Evolutionary conservation across 257 asterid species (phyloP), one percentile per base, ranked within the genome.

Genomic region (Handroanthus guayacan): DNA sequence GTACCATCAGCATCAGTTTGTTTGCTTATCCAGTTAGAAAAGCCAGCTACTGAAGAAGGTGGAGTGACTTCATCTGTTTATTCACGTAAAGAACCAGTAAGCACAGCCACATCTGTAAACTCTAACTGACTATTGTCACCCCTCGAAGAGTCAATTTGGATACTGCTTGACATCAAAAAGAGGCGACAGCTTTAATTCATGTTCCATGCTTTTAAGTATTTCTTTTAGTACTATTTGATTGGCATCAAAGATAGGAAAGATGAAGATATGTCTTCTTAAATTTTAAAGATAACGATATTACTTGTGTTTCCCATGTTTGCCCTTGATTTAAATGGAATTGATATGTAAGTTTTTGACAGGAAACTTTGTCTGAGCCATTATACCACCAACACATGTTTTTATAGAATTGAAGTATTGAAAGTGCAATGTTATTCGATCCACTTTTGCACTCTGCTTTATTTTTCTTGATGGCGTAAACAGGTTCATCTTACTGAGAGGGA

Each of bases 81-180:
- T 88, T 95, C 98, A 57, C 97, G 97, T 75, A 95, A 95, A 89
- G 99, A 95, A 83, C 98, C 99, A 50, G 99, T 95, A 89, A 93
- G 97, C 75, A 55, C 79, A 63, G 17, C 58, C 57, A 63, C 62
- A 75, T 70, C 67, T 71, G 34, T 70, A 58, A 58, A 25, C 75
- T 48, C 20, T 55, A 74, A 69, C 75, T 74, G 54, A 60, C 18
- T 50, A 72, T 75, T 70, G 63, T 63, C 51, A 69, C 60, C 74
- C 71, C 56, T 62, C 52, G 47, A 54, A 75, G 55, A 51, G 57
- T 36, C 9, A 25, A 47, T 51, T 54, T 34, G 61, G 62, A 25
- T 77, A 52, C 62, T 71, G 68, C 10, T 48, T 39, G 62, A 16
- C 41, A 36, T 58, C 44, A n/a, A 64, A 47, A 73, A 54, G 55